These are phyloP conservation scores for Verticillium nonalfalfae DNA, from an alignment of 2,329 filamentous ascomycete species.

Conservation along the genomic window DNA sequence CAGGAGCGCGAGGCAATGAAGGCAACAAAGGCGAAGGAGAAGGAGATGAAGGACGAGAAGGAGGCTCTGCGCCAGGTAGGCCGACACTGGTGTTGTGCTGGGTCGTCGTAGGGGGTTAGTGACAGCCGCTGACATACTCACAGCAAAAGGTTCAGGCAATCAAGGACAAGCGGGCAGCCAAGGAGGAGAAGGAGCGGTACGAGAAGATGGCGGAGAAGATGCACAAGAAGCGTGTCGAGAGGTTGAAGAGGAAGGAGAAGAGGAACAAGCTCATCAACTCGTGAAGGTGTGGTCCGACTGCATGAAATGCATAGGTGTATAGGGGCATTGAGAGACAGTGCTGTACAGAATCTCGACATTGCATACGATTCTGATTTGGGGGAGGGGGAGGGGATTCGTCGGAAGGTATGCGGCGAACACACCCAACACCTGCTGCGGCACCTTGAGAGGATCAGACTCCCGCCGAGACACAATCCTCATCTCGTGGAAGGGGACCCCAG, in stretches of 20 bases:
- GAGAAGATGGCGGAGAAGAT: conserved; percentile 96
- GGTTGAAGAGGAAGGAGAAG: conserved; percentile 93
- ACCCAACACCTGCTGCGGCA: background rate
- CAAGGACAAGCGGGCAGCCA: conserved; percentile 77
- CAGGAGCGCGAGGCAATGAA: conserved; percentile 63
- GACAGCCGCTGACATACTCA: background rate
- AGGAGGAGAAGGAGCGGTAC: conserved; percentile 89
- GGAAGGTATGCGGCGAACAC: background rate
- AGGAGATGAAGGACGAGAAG: conserved; percentile 94
- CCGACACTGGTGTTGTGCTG: background rate
- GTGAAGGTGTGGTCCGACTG: conserved; percentile 30
- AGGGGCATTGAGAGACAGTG: background rate
- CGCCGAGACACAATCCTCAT: background rate
- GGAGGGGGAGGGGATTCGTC: background rate
- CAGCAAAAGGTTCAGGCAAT: conserved; percentile 73
- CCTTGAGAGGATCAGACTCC: background rate
- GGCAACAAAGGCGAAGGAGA: conserved; percentile 87
- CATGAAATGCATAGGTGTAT: background rate
- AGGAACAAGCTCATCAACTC: conserved; percentile 78
- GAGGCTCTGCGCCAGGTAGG: conserved; percentile 78
- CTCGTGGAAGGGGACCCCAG: background rate
- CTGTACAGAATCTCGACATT: background rate
- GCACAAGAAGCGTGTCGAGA: conserved; percentile 91
- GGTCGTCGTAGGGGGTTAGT: background rate
- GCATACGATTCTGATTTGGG: background rate